Evolutionary conservation across 495 filamentous ascomycete species (phyloP).

Genomic region (Hyaloscypha finlandica): DNA sequence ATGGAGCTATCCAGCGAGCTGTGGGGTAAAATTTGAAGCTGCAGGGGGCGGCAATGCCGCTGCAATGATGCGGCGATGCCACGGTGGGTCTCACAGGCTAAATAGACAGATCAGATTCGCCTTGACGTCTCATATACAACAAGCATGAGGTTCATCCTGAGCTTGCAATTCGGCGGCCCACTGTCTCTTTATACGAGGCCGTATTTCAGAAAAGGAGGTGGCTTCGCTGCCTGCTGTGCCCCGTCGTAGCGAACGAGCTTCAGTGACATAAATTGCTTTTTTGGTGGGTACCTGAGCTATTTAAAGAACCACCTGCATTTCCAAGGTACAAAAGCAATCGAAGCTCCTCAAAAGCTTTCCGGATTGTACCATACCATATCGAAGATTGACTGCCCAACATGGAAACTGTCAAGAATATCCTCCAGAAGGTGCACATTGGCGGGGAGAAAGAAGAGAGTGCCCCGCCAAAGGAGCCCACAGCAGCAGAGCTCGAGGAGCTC

Average conservation of each 20-base stretch:
- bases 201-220: constrained; percentile 21
- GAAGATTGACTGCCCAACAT: constrained; percentile 26
- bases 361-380: not conserved
- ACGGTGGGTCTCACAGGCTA: not conserved
- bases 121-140: not conserved
- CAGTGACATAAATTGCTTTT: constrained; percentile 11
- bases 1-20: not conserved
- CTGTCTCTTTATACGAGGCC: not conserved
- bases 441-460: constrained; percentile 42
- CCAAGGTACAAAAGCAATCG: constrained; percentile 17
- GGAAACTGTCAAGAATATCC: constrained; percentile 42
- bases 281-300: constrained; percentile 25
- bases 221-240: constrained; percentile 15
- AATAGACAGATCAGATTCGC: not conserved
- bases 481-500: constrained; percentile 72
- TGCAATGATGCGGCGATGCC: not conserved
- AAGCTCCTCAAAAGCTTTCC: constrained; percentile 7
- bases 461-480: constrained; percentile 63
- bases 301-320: constrained; percentile 5
- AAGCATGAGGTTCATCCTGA: constrained; percentile 8
- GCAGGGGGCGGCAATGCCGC: not conserved
- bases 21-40: not conserved
- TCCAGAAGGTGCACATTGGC: constrained; percentile 58
- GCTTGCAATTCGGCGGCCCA: constrained; percentile 5
- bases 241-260: constrained; percentile 7